phyloP scores from a whole-genome alignment of 2,329 filamentous ascomycete genomes.

The Fusarium solani-melongenae region DNA sequence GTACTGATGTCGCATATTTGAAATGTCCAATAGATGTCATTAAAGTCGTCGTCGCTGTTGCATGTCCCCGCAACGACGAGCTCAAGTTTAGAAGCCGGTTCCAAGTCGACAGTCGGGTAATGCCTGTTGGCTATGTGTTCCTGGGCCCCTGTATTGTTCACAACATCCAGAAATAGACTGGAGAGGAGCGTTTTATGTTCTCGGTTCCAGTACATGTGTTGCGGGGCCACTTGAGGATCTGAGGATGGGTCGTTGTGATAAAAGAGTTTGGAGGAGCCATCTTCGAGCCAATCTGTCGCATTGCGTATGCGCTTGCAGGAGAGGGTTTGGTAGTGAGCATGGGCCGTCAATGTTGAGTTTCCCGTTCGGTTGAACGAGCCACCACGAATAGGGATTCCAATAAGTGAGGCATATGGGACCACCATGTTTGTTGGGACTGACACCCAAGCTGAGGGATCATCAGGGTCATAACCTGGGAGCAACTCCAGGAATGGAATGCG shows the following conservation, averaged over 20 bases:
- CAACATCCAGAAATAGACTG: neutral
- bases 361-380: neutral
- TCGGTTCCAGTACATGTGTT: neutral
- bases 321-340: conserved; percentile 7
- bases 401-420: neutral
- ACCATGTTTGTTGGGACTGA: neutral
- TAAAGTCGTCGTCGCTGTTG: neutral
- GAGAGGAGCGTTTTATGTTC: neutral
- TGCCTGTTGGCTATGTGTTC: too few species aligned
- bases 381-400: neutral
- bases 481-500: neutral
- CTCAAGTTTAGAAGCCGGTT: neutral
- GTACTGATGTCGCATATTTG: neutral
- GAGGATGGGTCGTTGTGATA: neutral
- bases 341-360: neutral
- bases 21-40: neutral
- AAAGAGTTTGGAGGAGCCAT: neutral
- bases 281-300: neutral
- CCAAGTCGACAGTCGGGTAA: too few species aligned
- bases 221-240: neutral
- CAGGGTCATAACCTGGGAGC: neutral
- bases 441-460: neutral
- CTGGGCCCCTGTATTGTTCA: neutral
- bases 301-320: neutral
- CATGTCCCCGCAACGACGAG: neutral